These are phyloP conservation scores for Fusarium haematococcum DNA, from an alignment of 2,329 filamentous ascomycete genomes.

Conservation along the genomic window DNA sequence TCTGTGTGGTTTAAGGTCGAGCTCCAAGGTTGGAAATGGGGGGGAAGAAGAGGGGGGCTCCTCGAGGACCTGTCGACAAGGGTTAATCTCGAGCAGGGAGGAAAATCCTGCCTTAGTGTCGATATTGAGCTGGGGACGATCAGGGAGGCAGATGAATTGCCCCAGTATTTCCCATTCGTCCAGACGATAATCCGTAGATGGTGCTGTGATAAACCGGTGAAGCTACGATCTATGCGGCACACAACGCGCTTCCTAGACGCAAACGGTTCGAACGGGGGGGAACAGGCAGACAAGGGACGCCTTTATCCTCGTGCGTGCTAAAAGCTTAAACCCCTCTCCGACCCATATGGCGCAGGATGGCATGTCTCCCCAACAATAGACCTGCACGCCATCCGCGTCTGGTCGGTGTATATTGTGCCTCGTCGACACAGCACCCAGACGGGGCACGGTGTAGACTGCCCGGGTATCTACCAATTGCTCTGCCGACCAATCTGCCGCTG, in stretches of 20 bases:
- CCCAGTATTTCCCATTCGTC: conserved; percentile 6
- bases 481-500: conserved; percentile 27
- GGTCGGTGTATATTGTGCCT: conserved; percentile 22
- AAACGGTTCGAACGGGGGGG: neutral
- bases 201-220: neutral
- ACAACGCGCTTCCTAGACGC: neutral
- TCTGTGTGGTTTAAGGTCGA: conserved; percentile 4
- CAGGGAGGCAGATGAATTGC: conserved; percentile 22
- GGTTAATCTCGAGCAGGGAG: conserved; percentile 24
- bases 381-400: conserved; percentile 15
- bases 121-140: conserved; percentile 10
- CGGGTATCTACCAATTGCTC: conserved; percentile 1
- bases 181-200: neutral
- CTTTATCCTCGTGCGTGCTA: neutral
- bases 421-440: neutral
- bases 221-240: neutral
- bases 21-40: neutral
- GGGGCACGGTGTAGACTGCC: neutral
- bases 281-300: neutral
- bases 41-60: neutral
- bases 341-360: neutral
- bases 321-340: neutral
- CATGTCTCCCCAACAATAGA: neutral
- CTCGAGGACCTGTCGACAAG: conserved; percentile 5
- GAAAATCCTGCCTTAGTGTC: conserved; percentile 5